Conservation (phyloP, 306 rosid genomes). For the Styphnolobium japonicum region DNA sequence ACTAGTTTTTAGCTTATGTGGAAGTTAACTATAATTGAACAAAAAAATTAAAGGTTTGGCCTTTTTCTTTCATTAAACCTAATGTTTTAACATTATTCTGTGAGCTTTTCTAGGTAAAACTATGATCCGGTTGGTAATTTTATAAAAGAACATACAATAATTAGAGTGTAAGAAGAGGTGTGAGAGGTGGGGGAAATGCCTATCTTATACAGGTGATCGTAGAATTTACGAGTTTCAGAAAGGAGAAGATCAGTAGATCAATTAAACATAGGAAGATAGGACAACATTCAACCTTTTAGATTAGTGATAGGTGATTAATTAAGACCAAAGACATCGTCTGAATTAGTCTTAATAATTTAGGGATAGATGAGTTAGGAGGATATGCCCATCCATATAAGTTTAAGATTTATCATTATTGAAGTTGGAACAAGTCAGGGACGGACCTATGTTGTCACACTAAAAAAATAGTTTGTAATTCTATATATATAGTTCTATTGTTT, state of each 20-base stretch:
- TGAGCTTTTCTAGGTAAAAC: background rate
- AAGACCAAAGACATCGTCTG: background rate
- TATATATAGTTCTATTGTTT: no score
- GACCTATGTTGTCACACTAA: no score
- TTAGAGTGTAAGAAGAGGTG: background rate
- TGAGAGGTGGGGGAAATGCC: background rate
- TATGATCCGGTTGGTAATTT: background rate
- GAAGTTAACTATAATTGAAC: no score
- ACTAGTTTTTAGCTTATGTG: no score
- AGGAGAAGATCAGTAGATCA: no score
- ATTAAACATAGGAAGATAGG: background rate
- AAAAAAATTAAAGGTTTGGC: no score
- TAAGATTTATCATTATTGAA: background rate
- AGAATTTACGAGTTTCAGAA: background rate
- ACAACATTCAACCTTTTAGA: background rate
- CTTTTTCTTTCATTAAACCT: no score
- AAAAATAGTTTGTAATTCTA: no score
- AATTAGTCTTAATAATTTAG: background rate
- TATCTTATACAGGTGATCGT: background rate
- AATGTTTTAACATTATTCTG: background rate
- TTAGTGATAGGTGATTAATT: background rate
- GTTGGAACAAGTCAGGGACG: no score
- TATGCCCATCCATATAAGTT: background rate
- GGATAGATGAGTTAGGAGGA: background rate
- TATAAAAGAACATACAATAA: background rate